phyloP scores from a whole-genome alignment of 169 alveolate genomes.

The Cyclospora cayetanensis region DNA sequence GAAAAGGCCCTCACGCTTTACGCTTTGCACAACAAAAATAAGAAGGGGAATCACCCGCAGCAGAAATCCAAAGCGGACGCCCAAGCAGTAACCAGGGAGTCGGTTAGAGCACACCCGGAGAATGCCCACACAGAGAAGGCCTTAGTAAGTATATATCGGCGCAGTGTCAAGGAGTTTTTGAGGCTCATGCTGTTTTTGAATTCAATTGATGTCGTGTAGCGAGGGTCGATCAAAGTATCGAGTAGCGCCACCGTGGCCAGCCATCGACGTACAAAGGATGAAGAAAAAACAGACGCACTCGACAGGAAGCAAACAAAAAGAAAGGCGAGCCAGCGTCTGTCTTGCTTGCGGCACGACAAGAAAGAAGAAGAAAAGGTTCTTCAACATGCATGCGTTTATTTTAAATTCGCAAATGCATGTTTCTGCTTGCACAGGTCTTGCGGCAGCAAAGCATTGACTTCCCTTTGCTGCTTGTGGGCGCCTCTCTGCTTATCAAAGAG shows the following conservation, averaged over 20 bases:
- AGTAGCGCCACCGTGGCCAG: no score
- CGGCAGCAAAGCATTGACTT: constrained; percentile 12
- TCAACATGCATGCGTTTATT: background rate
- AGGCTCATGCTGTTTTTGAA: no score
- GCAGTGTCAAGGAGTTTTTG: no score
- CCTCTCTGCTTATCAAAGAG: background rate
- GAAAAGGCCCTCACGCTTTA: background rate
- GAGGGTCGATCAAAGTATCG: no score
- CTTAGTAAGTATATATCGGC: no score
- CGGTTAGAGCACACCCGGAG: no score
- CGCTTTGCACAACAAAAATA: background rate
- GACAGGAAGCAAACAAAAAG: background rate
- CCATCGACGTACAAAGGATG: background rate
- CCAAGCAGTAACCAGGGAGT: no score
- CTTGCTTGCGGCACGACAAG: background rate
- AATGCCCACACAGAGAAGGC: no score
- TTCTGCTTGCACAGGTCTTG: background rate
- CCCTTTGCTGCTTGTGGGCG: background rate
- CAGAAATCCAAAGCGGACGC: background rate
- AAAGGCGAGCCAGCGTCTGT: background rate
- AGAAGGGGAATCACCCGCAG: background rate
- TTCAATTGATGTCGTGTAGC: no score
- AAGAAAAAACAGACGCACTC: background rate
- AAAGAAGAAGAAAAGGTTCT: background rate
- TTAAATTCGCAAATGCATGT: background rate